Conservation (phyloP, 2,329 filamentous ascomycete genomes). For the Microsporum canis region DNA sequence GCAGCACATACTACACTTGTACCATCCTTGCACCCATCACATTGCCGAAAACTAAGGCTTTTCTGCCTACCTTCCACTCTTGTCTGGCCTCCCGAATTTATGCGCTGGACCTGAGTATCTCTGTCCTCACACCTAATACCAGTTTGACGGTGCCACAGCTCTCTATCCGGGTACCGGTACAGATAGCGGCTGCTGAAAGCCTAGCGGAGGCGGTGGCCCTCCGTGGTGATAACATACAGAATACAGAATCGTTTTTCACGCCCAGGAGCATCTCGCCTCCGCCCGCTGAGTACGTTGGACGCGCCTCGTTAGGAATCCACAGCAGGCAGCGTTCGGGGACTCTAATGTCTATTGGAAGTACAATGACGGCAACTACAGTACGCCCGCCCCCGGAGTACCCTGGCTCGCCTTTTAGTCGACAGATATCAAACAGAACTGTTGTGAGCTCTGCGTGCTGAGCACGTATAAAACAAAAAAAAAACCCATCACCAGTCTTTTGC, state of each 20-base stretch:
- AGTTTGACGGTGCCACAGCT: slow-evolving; percentile 32
- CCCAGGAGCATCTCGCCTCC: slow-evolving; percentile 11
- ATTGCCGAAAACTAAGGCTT: slow-evolving; percentile 47
- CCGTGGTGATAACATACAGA: not conserved
- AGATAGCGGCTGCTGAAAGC: slow-evolving; percentile 23
- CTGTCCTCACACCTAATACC: slow-evolving; percentile 41
- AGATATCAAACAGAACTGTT: not conserved
- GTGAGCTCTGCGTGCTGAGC: slow-evolving; percentile 1
- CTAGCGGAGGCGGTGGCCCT: slow-evolving; percentile 7
- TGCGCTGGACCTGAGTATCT: slow-evolving; percentile 47
- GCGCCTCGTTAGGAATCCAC: not conserved
- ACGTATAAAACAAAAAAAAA: not conserved
- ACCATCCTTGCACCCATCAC: slow-evolving; percentile 53
- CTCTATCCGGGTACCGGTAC: slow-evolving; percentile 34
- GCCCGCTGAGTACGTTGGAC: slow-evolving; percentile 7
- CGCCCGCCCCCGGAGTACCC: not conserved
- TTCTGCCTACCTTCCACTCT: slow-evolving; percentile 58
- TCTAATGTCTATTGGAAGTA: not conserved
- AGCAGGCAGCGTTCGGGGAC: not conserved
- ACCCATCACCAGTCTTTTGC: not conserved
- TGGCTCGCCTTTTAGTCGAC: not conserved
- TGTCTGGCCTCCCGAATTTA: slow-evolving; percentile 57
- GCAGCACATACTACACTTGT: slow-evolving; percentile 47
- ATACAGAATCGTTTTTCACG: slow-evolving; percentile 13
- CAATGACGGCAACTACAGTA: not conserved